Base-by-base conservation (phyloP, 1,139 yeast genomes). In the Candida pseudoviswanathii region DNA sequence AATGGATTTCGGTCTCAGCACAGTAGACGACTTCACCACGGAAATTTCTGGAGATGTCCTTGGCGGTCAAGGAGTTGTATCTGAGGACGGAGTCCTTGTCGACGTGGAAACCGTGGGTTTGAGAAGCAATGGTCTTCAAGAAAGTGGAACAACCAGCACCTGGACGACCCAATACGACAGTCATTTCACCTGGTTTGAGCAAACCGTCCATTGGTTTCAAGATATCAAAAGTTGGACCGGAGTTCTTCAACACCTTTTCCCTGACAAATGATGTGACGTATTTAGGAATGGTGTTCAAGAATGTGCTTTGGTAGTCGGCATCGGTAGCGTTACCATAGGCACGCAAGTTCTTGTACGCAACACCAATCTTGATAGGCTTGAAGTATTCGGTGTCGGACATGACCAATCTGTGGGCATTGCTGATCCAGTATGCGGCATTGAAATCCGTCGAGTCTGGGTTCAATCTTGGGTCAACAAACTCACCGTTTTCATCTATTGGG, bases 311-410 rank as follows among this genome's bases (percentile, higher is more conserved):
- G 66, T 85, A 90, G 59, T 87, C 92, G 2, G 90, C 80, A 60
- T 86, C 94, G 1, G 86, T 73, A 9, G 92, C 90, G 49, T 78
- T 77, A 52, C 96, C 97, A 55, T 75, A 80, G 1, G 91, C 94
- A 50, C 86, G 70, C 56, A 90, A 68, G 57, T 87, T 69, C 52
- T 80, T 78, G 74, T 84, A 89, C 7, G 86, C 78, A 38, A 90
- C 74, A 7, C 96, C 95, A 50, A 87, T 67, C 9, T 80, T 73
- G 40, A 82, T 74, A 6, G 83, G 82, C 58, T 83, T 83, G 65
- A 80, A 86, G 59, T 82, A 77, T 2, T 71, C 72, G 41, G 67
- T 57, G 39, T 71, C 72, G 3, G 71, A 71, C 53, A 70, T 58
- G 41, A 71, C 72, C 44, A 67, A 58, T 5, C 64, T 70, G 26